Evolutionary conservation across 495 filamentous ascomycete species (phyloP).

Genomic region (Podospora appendiculata): DNA sequence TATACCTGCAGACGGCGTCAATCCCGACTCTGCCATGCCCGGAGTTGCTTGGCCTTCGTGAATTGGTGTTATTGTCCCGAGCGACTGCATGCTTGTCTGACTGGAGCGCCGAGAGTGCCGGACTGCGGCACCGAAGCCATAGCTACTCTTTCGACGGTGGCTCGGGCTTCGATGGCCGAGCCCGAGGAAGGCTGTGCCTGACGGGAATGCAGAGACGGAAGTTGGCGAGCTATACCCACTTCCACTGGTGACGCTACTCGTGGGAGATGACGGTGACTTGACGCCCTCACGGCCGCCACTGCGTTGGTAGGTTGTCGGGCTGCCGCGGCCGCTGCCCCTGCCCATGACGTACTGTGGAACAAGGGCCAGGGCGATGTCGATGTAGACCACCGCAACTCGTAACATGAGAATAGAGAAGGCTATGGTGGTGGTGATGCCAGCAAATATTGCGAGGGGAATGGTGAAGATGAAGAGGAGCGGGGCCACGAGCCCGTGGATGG

Average conservation of each 20-base stretch:
- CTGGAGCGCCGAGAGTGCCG: constrained; percentile 28
- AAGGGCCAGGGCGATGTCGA: constrained; percentile 56
- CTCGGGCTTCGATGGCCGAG: constrained; percentile 3
- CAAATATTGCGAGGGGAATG: constrained; percentile 61
- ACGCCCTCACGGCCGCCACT: constrained; percentile 1
- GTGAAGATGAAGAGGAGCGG: constrained; percentile 58
- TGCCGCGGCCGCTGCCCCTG: neutral
- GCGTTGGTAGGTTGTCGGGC: neutral
- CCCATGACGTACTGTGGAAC: constrained; percentile 50
- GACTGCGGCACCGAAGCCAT: constrained; percentile 27
- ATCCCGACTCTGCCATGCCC: constrained; percentile 15
- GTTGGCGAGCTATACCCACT: constrained; percentile 8
- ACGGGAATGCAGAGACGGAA: constrained; percentile 9
- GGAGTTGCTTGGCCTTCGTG: constrained; percentile 11
- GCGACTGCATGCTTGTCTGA: constrained; percentile 16
- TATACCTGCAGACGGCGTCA: constrained; percentile 34
- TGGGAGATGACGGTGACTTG: neutral
- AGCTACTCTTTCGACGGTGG: constrained; percentile 16
- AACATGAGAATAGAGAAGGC: constrained; percentile 59
- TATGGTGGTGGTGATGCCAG: constrained; percentile 58
- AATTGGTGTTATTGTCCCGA: constrained; percentile 25
- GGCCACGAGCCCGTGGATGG: constrained; percentile 48
- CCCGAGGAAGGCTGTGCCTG: neutral
- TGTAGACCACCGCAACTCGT: constrained; percentile 58
- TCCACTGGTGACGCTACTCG: neutral